Conservation (phyloP, 1,284 basidiomycete species). For the Xanthoconium separans region DNA sequence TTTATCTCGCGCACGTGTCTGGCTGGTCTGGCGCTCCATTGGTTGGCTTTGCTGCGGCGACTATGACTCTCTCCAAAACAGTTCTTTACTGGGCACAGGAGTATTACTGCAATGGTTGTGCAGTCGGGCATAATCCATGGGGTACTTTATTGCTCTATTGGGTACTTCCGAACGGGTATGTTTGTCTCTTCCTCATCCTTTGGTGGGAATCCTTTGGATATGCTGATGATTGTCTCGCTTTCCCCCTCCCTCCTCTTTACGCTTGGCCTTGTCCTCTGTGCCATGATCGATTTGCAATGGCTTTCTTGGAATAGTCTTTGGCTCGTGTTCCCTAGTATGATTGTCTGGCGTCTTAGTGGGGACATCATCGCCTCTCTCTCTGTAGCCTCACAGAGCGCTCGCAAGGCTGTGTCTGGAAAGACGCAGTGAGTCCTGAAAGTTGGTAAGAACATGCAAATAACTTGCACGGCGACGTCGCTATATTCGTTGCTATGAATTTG, state of each 20-base stretch:
- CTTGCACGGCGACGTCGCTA: neutral
- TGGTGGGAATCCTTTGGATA: neutral
- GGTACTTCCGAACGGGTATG: slow-evolving; percentile 77
- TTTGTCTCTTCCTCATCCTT: neutral
- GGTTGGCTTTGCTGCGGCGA: slow-evolving; percentile 68
- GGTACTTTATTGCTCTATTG: slow-evolving; percentile 59
- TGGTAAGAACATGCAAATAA: neutral
- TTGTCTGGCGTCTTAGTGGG: slow-evolving; percentile 53
- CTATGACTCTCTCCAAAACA: slow-evolving; percentile 86
- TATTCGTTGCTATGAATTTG: neutral
- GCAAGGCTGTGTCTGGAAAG: slow-evolving; percentile 22
- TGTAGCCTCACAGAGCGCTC: slow-evolving; percentile 30
- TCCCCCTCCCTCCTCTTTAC: too few species aligned
- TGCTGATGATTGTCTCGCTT: neutral
- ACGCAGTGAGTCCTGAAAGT: slow-evolving; percentile 9
- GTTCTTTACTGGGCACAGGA: slow-evolving; percentile 80
- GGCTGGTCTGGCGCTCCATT: slow-evolving; percentile 65
- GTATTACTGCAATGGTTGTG: slow-evolving; percentile 69
- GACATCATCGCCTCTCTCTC: slow-evolving; percentile 52
- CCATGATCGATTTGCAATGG: neutral
- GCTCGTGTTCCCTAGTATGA: slow-evolving; percentile 66
- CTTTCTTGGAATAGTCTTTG: slow-evolving; percentile 50
- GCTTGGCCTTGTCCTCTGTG: too few species aligned
- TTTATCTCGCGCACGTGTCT: slow-evolving; percentile 69
- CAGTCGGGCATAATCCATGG: slow-evolving; percentile 71